phyloP scores from a whole-genome alignment of 2,329 filamentous ascomycete species.

The Stagonosporopsis chrysanthemi region DNA sequence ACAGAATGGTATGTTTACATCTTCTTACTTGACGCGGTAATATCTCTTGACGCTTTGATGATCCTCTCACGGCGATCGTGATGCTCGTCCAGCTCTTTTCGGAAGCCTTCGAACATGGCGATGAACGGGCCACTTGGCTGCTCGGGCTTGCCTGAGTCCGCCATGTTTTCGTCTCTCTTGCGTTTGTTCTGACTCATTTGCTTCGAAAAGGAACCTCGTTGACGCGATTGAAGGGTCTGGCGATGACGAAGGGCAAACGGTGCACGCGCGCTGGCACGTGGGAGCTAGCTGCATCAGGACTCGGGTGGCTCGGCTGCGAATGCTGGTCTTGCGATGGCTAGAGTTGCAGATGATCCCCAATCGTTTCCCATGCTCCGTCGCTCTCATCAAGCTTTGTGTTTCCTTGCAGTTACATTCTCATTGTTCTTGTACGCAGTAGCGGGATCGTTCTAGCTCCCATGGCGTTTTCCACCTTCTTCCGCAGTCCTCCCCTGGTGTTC shows the following conservation, averaged over 20 bases:
- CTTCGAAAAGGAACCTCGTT: not conserved
- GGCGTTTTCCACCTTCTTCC: conserved; percentile 44
- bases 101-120: conserved; percentile 84
- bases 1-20: conserved; percentile 66
- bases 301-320: conserved; percentile 30
- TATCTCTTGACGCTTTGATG: conserved; percentile 89
- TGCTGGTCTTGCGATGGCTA: not conserved
- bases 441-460: conserved; percentile 18
- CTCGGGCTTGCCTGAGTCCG: conserved; percentile 37
- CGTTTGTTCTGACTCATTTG: conserved; percentile 44
- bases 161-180: conserved; percentile 47
- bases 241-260: conserved; percentile 33
- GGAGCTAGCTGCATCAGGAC: conserved; percentile 25
- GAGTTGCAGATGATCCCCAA: conserved; percentile 7
- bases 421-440: not conserved
- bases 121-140: conserved; percentile 55
- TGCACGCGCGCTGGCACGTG: conserved; percentile 33
- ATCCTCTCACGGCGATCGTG: conserved; percentile 90
- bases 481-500: conserved; percentile 50
- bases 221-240: conserved; percentile 11
- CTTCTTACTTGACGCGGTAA: conserved; percentile 95
- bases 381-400: not conserved
- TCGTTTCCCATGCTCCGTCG: not conserved
- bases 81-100: conserved; percentile 89
- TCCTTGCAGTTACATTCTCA: not conserved